Base-by-base conservation (phyloP, 164 flowering plant genomes). In the Liquidambar formosana region DNA sequence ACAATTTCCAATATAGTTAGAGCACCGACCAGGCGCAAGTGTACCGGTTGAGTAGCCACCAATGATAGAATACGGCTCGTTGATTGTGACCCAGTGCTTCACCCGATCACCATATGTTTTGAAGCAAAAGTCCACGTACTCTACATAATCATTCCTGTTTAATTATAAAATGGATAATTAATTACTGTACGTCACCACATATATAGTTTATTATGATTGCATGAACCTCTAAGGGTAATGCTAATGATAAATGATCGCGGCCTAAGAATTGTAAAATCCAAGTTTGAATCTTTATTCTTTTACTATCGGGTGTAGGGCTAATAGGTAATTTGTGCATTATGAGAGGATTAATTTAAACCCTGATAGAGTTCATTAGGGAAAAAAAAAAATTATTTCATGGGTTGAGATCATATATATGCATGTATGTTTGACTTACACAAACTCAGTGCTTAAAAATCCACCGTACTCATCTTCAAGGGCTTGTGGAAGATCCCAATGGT, bases 401-500 rank as follows among this genome's bases (percentile, higher is more conserved):
- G 25, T 4, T 1, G 8, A 59, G 51, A n/a, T n/a, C n/a, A n/a
- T n/a, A n/a, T 9, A 52, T 1, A 19, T 10, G 27, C 27, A 56
- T 14, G 33, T 27, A 65, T 11, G 28, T 14, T 8, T 11, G 13
- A 46, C 77, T 75, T 75, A 77, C 85, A 79, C 72, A 10, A 75
- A 10, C 11, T 61, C 64, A 16, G 61, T n/a, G 66, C 76, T 77
- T 63, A 77, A 54, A 47, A 75, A 73, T 27, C 87, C 87, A 18
- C 70, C 73, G 23, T 81, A 83, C 28, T 81, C 83, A 54, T 83
- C 84, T 52, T 83, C 81, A 1, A 83, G 80, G 0, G 76, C 73
- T 79, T 81, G 84, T 5, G 87, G 87, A 57, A 76, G 64, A 69
- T 83, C 84, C 69, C 78, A 79, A 60, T 81, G 84, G 45, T 71